Evolutionary conservation across 495 filamentous ascomycete species (phyloP).

Genomic region (Glutinoglossum americanum): DNA sequence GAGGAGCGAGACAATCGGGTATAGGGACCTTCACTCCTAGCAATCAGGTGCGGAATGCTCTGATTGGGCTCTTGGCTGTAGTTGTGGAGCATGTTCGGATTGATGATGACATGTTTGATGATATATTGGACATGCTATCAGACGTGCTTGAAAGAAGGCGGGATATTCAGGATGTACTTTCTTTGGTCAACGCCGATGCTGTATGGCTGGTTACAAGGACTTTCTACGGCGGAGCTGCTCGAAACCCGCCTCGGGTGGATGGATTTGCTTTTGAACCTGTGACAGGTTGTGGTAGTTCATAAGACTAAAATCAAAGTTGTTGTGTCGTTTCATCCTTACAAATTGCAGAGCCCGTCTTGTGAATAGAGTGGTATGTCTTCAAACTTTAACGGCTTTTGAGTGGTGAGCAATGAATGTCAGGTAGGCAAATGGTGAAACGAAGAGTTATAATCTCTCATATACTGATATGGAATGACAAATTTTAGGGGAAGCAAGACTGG

Average conservation of each 20-base stretch:
- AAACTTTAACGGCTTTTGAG: background rate
- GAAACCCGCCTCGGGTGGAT: background rate
- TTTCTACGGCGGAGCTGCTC: background rate
- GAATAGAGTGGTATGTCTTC: background rate
- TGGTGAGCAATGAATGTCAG: background rate
- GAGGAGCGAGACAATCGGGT: background rate
- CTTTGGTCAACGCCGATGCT: slow-evolving; percentile 41
- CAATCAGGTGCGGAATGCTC: slow-evolving; percentile 34
- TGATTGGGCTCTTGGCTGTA: slow-evolving; percentile 28
- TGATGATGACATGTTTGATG: slow-evolving; percentile 43
- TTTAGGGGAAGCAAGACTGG: background rate
- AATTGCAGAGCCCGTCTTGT: background rate
- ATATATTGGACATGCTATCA: slow-evolving; percentile 36
- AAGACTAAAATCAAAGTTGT: background rate
- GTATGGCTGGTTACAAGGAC: slow-evolving; percentile 32
- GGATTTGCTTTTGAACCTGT: background rate
- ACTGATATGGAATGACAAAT: background rate
- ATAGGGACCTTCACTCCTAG: slow-evolving; percentile 24
- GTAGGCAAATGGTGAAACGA: background rate
- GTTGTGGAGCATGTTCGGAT: slow-evolving; percentile 35
- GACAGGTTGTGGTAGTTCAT: background rate
- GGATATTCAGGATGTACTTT: slow-evolving; percentile 32
- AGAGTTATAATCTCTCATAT: background rate
- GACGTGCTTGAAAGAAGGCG: slow-evolving; percentile 23
- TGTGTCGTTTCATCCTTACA: background rate